Conservation (phyloP, 176 grass and related monocot species). For the Eragrostis nindensis region DNA sequence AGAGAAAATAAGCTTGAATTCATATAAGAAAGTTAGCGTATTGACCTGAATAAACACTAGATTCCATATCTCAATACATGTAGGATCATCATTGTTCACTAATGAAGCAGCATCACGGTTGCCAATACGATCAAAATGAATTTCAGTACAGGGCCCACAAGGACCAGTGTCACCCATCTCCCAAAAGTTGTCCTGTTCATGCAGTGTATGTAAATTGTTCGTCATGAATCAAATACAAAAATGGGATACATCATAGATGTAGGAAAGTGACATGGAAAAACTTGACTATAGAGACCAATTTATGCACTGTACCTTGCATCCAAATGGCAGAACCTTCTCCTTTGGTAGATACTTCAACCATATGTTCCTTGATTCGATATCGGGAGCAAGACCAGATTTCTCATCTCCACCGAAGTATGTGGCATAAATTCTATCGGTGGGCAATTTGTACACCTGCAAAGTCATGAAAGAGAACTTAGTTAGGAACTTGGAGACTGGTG, state of each 20-base stretch:
- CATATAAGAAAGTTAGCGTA: constrained; percentile 9
- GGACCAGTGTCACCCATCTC: constrained; percentile 97
- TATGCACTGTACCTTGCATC: constrained; percentile 72
- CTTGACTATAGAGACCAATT: background rate
- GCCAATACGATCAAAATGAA: constrained; percentile 91
- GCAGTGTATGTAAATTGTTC: background rate
- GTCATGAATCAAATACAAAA: constrained; percentile 13
- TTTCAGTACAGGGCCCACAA: constrained; percentile 95
- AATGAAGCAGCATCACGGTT: constrained; percentile 78
- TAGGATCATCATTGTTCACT: constrained; percentile 91
- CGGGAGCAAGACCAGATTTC: constrained; percentile 61
- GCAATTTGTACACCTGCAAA: constrained; percentile 86
- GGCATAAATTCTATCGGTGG: constrained; percentile 84
- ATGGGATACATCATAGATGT: background rate
- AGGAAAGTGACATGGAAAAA: background rate
- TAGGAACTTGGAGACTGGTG: background rate
- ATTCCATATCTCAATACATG: constrained; percentile 98
- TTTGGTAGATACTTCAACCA: constrained; percentile 79
- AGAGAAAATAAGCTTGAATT: background rate
- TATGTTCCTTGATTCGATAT: constrained; percentile 65
- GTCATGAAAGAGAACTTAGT: constrained; percentile 37
- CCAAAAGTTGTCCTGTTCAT: constrained; percentile 90
- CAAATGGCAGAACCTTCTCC: constrained; percentile 83
- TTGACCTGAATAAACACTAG: constrained; percentile 96
- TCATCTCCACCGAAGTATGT: constrained; percentile 97